Evolutionary conservation across 768 basidiomycete genomes (phyloP), one percentile per base, ranked within the genome.

Genomic region (Pleurotus ostreatus): DNA sequence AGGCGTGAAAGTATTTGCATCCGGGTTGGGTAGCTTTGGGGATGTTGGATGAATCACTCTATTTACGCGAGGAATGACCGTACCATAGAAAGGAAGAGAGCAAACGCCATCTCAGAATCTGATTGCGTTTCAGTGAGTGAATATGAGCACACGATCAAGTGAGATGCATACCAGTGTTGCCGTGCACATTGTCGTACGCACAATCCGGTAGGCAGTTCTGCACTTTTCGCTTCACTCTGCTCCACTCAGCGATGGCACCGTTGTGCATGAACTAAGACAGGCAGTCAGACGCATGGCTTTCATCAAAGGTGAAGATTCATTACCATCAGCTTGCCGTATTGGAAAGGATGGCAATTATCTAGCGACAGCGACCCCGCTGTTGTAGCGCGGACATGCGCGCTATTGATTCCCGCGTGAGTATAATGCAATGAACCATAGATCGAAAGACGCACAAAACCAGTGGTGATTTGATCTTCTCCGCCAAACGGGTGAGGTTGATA

Each of bases 101-200:
- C 94, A 67, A 98, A 99, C 4, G 92, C 88, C 94, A 95, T 98
- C 76, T 99, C 95, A 3, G 93, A 95, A 71, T 99, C 96, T 89
- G 41, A 26, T 43, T 44, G 41, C 11, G 26, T 54, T 26, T 18
- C 57, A 20, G 56, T 46, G 23, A 49, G 40, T 49, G 46, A 12
- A 26, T 39, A 26, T 43, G 30, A 46, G 55, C 44, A 44, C 53
- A 23, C 46, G 34, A 20, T 23, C 34, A 41, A 22, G 49, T 44
- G 25, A 38, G 11, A 20, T 47, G 62, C 75, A 53, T 57, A 89
- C 92, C 92, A 23, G 97, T 98, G 65, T 98, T 95, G 54, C 97
- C 97, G 56, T 89, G 86, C 1, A 95, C 94, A 62, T 84, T 79
- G 53, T 91, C 78, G 72, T 93, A 99, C 38, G 93, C 80, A 58